Base-by-base conservation (phyloP, 805 yeast genomes). In the Candida adriatica region DNA sequence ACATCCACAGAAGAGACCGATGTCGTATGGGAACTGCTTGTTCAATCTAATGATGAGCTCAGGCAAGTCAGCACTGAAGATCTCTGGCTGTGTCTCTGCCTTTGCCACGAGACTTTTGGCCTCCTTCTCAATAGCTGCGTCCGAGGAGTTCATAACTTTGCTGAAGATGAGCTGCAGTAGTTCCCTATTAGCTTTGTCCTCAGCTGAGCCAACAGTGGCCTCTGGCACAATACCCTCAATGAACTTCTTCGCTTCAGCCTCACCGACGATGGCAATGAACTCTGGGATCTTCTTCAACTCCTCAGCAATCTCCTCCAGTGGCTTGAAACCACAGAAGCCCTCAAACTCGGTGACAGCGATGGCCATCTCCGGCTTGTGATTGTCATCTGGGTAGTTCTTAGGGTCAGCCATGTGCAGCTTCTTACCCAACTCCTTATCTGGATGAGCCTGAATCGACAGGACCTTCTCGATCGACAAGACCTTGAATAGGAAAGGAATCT, bases 301-400 rank as follows among this genome's bases (percentile, higher is more conserved):
- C 27, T 64, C 64, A 29, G 79, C 79, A 45, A 92, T 71, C 60
- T 87, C 81, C 21, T 66, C 69, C 50, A 88, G 71, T 14, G 98
- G 98, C 55, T 92, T 80, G 67, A 92, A 92, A 0, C 98, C 98
- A 61, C 98, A 92, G 62, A 92, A 90, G 0, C 96, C 97, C 65
- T 92, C 97, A 50, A 92, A 92, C 39, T 75, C 84, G 15, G 97
- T 88, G 33, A 92, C 78, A 7, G 98, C 98, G 52, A 92, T 75
- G 30, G 98, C 97, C 98, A 92, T 92, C 61, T 92, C 98, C n/a
- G 98, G 98, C 66, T 92, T 92, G 63, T 92, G 98, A 66, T 92
- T 92, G 57, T 80, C 94, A 62, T 92, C 98, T 4, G 97, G 97
- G 58, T 92, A 92, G 62, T 92, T 83, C 50, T 77, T 75, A 35